Evolutionary conservation across 805 yeast genomes (phyloP), one percentile per base, ranked within the genome.

Genomic region (Ogataea henricii): DNA sequence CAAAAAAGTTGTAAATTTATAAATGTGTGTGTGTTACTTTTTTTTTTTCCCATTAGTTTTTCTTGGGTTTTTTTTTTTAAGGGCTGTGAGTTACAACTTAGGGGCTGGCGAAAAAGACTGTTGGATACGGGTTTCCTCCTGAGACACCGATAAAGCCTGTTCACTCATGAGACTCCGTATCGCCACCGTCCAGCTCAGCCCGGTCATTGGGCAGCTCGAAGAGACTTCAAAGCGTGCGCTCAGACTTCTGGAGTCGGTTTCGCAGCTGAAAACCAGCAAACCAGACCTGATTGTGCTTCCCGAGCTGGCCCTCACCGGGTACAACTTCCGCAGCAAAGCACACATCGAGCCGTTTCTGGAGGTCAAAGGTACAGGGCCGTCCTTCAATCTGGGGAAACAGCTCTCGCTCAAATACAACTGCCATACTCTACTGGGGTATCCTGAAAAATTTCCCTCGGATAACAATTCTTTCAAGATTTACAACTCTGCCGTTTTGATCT

Each of bases 251-350:
- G 65, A 69, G 8, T 56, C 59, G 36, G 64, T 57, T 37, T 63
- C 64, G 17, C 38, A 43, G 52, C 41, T n/a, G 20, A 34, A 14
- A 37, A 18, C 39, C 26, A 37, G 20, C 26, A 62, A 64, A 6
- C 79, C 82, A 1, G 95, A 89, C 60, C 55, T 90, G n/a, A 64
- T 90, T 6, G 77, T 90, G 1, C 73, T 91, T 6, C 96, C 97
- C 0, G 97, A 90, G 59, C 67, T 90, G 42, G 89, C 95, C 0
- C 67, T 91, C 10, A 86, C 96, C 0, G 96, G 97, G 0, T 90
- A 90, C 63, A 85, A 84, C 58, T 91, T 85, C 66, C 61, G 65
- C 23, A 63, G 69, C 21, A 65, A 62, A 35, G 62, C 57, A 0
- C 79, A 74, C 32, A 82, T 85, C 17, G 64, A 57, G 41, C 91